Conservation (phyloP, 108 stramenopile genomes). For the Nitzschia sp. region DNA sequence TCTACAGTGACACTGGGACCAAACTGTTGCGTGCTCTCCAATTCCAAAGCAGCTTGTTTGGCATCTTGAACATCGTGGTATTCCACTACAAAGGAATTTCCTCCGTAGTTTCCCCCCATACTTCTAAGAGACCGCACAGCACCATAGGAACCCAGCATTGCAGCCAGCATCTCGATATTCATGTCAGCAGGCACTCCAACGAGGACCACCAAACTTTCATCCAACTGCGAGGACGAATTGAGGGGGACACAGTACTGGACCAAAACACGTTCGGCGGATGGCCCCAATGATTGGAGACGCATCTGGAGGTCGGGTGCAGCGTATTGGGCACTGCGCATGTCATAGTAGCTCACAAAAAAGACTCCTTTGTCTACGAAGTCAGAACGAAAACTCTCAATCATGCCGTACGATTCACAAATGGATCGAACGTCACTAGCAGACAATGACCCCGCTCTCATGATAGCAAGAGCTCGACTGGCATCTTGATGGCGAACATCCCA, state of each 20-base stretch:
- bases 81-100: constrained; percentile 70
- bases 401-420: constrained; percentile 81
- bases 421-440: constrained; percentile 54
- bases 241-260: constrained; percentile 82
- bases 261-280: constrained; percentile 35
- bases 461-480: constrained; percentile 68
- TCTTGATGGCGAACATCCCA: constrained; percentile 47
- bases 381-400: constrained; percentile 68
- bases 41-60: constrained; percentile 78
- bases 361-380: constrained; percentile 72
- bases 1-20: constrained; percentile 65
- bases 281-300: constrained; percentile 21
- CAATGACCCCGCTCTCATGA: constrained; percentile 54
- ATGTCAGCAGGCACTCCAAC: constrained; percentile 62
- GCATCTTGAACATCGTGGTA: constrained; percentile 89
- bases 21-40: constrained; percentile 81
- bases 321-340: constrained; percentile 74
- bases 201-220: constrained; percentile 77
- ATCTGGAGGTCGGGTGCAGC: constrained; percentile 71
- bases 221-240: constrained; percentile 73
- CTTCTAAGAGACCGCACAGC: constrained; percentile 63
- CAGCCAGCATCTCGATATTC: constrained; percentile 55
- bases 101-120: constrained; percentile 39
- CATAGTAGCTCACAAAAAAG: constrained; percentile 78
- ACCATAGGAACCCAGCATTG: constrained; percentile 70